Percentiles rank a stretch among this genome's conserved stretches.
These are phyloP conservation scores for Antrodiella citrinella DNA, from an alignment of 768 basidiomycete species.

Conservation along the genomic window DNA sequence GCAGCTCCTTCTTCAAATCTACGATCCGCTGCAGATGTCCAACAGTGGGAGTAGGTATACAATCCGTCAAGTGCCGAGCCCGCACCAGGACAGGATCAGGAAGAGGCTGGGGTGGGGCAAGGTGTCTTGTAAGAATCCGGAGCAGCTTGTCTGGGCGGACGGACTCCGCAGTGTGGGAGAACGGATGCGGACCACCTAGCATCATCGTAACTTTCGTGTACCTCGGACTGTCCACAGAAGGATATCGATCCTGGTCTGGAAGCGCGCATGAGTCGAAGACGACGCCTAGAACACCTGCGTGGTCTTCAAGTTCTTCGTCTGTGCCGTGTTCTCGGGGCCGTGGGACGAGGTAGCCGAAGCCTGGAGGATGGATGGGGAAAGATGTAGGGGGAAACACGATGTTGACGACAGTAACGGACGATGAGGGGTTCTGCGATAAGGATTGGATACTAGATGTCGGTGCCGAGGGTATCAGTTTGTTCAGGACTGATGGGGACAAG, in stretches of 20 bases:
- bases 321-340: conserved; percentile 42
- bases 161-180: conserved; percentile 20
- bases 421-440: conserved; percentile 44
- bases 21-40: conserved; percentile 67
- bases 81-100: conserved; percentile 51
- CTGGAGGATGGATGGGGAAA: conserved; percentile 60
- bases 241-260: conserved; percentile 41
- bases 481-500: conserved; percentile 53
- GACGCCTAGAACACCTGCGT: conserved; percentile 62
- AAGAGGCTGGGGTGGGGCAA: conserved; percentile 15
- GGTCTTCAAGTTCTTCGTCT: conserved; percentile 6
- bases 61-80: conserved; percentile 46
- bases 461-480: conserved; percentile 22
- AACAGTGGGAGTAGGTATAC: conserved; percentile 72
- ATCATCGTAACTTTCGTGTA: conserved; percentile 84
- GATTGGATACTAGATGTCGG: conserved; percentile 50
- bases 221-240: conserved; percentile 17
- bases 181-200: conserved; percentile 72
- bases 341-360: conserved; percentile 93
- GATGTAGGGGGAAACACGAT: conserved; percentile 60
- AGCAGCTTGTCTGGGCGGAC: conserved; percentile 11
- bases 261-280: conserved; percentile 86
- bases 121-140: conserved; percentile 16
- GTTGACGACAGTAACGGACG: conserved; percentile 85
- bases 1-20: conserved; percentile 32